Evolutionary conservation across 306 rosid genomes (phyloP), one percentile per base, ranked within the genome.

Genomic region (Sindora glabra): DNA sequence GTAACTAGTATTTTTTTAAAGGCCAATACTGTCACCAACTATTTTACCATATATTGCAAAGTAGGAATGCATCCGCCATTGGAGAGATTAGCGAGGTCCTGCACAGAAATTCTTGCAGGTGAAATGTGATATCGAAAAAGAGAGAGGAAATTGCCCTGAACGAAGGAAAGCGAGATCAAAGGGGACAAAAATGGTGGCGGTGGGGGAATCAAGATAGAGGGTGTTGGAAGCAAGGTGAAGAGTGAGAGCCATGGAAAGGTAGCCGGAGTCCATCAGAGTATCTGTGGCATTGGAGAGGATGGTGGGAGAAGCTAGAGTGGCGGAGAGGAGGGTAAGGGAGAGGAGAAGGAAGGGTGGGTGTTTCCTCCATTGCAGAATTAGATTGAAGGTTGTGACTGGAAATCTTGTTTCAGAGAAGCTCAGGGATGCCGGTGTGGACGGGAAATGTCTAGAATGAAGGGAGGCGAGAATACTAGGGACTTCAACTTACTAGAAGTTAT

Each of bases 131-230:
- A 67, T 38, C 44, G 66, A 14, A 75, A 71, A 73, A 24, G 53
- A 48, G 24, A 71, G 67, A 5, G 78, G 55, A 21, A 74, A 76
- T 3, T 68, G 67, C 38, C 81, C 81, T 0, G 25, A 44, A 49
- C 42, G 66, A 41, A 49, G 10, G 72, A 79, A 79, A 41, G 78
- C 64, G 34, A 29, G 4, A 73, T 67, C 72, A 22, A 56, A 18
- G n/a, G 81, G 78, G 29, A 73, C 70, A 50, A 79, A 79, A 15
- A 79, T 45, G 73, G 78, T 79, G 70, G 81, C 67, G 19, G 67
- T 26, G n/a, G 75, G 62, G 4, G 65, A 74, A 10, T 24, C 37
- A 29, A 62, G 66, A 3, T 41, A 21, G 41, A 71, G 37, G 46
- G 66, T 3, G 8, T 48, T 12, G 26, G 75, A 42, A 40, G 56